phyloP scores from a whole-genome alignment of 2,329 filamentous ascomycete species.

The Akanthomyces muscarius region DNA sequence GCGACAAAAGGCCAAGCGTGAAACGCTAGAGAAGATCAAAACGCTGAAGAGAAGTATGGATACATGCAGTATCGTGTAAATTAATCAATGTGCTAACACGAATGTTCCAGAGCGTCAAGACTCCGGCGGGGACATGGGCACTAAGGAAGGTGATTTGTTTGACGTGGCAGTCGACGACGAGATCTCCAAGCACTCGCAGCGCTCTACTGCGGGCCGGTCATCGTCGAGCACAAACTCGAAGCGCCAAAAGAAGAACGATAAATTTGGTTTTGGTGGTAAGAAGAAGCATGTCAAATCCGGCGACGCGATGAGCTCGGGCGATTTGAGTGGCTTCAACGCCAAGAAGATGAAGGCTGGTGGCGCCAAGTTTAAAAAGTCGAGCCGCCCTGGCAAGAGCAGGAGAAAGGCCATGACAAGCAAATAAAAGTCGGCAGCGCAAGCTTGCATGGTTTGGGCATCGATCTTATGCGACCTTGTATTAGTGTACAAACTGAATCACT shows the following conservation, averaged over 20 bases:
- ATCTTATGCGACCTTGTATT: conserved; percentile 3
- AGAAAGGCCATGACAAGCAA: conserved; percentile 42
- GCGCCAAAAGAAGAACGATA: conserved; percentile 89
- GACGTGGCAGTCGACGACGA: conserved; percentile 79
- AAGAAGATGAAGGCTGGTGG: conserved; percentile 73
- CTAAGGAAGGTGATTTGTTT: conserved; percentile 82
- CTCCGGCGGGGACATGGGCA: conserved; percentile 55
- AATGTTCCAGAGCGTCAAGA: conserved; percentile 75
- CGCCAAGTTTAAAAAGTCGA: conserved; percentile 29
- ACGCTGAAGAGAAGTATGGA: conserved; percentile 87
- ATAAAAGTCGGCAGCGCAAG: conserved; percentile 16
- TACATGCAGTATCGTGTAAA: not conserved
- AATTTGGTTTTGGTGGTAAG: conserved; percentile 95
- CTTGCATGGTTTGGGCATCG: conserved; percentile 1
- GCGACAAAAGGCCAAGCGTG: conserved; percentile 84
- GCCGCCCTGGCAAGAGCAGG: conserved; percentile 48
- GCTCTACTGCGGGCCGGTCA: conserved; percentile 37
- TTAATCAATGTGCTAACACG: conserved; percentile 22
- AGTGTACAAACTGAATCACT: not conserved
- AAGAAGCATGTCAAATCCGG: conserved; percentile 89
- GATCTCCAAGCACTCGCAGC: conserved; percentile 40
- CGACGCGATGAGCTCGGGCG: conserved; percentile 76
- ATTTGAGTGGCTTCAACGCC: conserved; percentile 73
- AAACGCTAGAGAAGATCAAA: conserved; percentile 94
- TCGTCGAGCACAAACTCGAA: conserved; percentile 55